Evolutionary conservation across 2,329 filamentous ascomycete species (phyloP), one percentile per base, ranked within the genome.

Genomic region (Dactylellina leptospora): DNA sequence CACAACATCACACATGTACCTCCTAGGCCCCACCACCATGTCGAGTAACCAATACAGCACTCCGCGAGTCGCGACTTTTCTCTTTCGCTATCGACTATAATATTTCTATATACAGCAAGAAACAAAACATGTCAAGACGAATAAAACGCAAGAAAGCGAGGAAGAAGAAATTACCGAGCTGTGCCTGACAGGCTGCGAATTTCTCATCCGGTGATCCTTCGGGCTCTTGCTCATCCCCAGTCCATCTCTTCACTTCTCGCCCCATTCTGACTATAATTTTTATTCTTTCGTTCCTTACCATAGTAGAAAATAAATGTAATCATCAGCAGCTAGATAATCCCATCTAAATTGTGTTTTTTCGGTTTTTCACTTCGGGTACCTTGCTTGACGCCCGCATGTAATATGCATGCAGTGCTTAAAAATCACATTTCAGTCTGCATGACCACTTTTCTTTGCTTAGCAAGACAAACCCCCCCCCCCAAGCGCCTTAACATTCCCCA

Each of bases 371-470:
- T n/a, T 55, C 51, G 51, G 51, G 51, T 55, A 55, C 51, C 51
- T 55, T 55, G 36, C 51, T 40, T 55, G 1, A 25, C 10, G 18
- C 50, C 51, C 33, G 20, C 22, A 42, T 22, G 44, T n/a, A 27
- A 22, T 36, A 53, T 53, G 51, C 51, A 55, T 55, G 51, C 51
- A 55, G 36, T 42, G 51, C 33, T 55, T n/a, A n/a, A n/a, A n/a
- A n/a, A n/a, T n/a, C n/a, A n/a, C 28, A 55, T 36, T 25, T 13
- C 8, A 55, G 6, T 55, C 51, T 55, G 51, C 51, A 55, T 55
- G 51, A 55, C 51, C 51, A 36, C 11, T 28, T 13, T 38, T 38
- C 20, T 30, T 45, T 45, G 36, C 36, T 40, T 40, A 11, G 5
- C 36, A 2, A 9, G 3, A 38, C 4, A 40, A 40, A 9, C 5